Conservation (phyloP, 2,329 filamentous ascomycete species). For the Microsporum ferrugineum region DNA sequence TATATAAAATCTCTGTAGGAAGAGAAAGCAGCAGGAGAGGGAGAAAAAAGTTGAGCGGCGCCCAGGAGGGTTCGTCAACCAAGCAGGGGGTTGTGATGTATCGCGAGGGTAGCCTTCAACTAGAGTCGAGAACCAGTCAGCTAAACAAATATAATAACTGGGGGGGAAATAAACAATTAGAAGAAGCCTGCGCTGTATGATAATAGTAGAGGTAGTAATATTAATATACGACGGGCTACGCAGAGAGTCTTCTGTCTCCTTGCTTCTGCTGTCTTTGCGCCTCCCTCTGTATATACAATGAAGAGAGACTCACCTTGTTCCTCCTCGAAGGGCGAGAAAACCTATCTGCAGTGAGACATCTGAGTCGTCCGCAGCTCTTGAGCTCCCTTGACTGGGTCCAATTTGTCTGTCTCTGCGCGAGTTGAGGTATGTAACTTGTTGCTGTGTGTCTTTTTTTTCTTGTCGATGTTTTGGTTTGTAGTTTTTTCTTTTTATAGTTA, state of each 20-base stretch:
- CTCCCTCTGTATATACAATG: too few relatives aligned
- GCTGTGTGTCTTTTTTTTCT: too few relatives aligned
- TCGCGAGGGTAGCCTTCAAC: conserved; percentile 3
- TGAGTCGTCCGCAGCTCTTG: background rate
- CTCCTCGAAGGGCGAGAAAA: background rate
- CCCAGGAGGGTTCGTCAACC: background rate
- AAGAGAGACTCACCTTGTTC: background rate
- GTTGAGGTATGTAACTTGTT: too few relatives aligned
- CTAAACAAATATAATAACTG: background rate
- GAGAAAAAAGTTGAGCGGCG: background rate
- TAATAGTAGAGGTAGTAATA: too few relatives aligned
- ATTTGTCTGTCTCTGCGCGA: background rate
- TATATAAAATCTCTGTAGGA: too few relatives aligned
- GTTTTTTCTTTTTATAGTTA: too few relatives aligned
- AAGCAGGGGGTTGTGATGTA: background rate
- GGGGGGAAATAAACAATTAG: background rate
- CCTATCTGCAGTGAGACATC: background rate
- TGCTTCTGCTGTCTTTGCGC: background rate
- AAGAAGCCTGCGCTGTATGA: too few relatives aligned
- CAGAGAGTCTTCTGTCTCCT: too few relatives aligned
- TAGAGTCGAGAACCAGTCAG: background rate
- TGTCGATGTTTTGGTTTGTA: too few relatives aligned
- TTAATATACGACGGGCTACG: too few relatives aligned
- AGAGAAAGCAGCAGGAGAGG: background rate
- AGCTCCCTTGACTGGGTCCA: background rate